Evolutionary conservation across 164 flowering plant species (phyloP).

Genomic region (Magnolia officinalis): DNA sequence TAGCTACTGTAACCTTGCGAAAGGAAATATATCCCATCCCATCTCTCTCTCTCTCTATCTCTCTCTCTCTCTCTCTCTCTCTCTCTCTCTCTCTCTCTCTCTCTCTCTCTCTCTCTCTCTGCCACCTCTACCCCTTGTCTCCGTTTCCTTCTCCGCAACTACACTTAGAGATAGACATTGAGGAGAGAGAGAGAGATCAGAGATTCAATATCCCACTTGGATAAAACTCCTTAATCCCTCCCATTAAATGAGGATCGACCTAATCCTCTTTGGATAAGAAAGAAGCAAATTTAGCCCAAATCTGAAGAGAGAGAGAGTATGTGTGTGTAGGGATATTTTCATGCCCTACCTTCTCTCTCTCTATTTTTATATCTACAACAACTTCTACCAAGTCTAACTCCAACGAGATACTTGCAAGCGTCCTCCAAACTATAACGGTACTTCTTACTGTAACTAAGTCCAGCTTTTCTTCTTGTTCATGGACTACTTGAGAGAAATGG

Average conservation of each 20-base stretch:
- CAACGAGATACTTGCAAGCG: not conserved
- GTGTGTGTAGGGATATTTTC: no score
- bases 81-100: no score
- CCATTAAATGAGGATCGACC: constrained; percentile 26
- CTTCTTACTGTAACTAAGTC: not conserved
- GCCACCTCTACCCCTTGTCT: not conserved
- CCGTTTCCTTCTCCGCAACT: not conserved
- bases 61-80: constrained; percentile 6
- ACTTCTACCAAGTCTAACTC: not conserved
- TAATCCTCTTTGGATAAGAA: constrained; percentile 15
- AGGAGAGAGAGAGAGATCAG: no score
- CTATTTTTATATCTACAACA: not conserved
- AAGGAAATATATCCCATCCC: not conserved
- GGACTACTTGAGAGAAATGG: constrained; percentile 46
- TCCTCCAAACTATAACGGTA: not conserved
- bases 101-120: not conserved
- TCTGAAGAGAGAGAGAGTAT: not conserved
- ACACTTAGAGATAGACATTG: not conserved
- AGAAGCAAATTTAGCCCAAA: not conserved
- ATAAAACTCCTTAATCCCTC: constrained; percentile 43
- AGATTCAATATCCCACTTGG: constrained; percentile 24
- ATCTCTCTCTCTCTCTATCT: no score
- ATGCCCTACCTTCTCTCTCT: no score
- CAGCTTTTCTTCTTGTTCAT: constrained; percentile 17
- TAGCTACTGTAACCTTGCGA: not conserved